These are phyloP conservation scores for Panellus pusillus DNA, from an alignment of 768 basidiomycete species.

Conservation along the genomic window DNA sequence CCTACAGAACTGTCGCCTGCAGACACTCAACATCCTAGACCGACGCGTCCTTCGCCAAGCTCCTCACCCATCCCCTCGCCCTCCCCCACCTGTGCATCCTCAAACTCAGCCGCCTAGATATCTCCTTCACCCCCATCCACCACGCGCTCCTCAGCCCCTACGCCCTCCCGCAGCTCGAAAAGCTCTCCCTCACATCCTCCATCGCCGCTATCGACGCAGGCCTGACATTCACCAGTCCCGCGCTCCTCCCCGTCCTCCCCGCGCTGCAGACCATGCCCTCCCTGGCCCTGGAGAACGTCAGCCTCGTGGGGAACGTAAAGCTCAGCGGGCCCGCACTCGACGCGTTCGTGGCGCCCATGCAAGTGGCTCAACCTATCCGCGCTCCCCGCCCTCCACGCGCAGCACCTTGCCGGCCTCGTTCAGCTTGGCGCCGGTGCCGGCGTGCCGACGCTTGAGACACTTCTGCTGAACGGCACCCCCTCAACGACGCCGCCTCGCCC, in stretches of 20 bases:
- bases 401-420: constrained; percentile 48
- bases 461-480: constrained; percentile 61
- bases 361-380: constrained; percentile 63
- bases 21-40: constrained; percentile 40
- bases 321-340: constrained; percentile 49
- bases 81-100: constrained; percentile 49
- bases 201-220: constrained; percentile 45
- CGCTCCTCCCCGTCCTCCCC: constrained; percentile 43
- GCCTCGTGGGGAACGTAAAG: constrained; percentile 63
- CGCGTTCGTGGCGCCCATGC: constrained; percentile 57
- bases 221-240: constrained; percentile 57
- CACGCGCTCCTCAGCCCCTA: constrained; percentile 30
- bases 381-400: constrained; percentile 49
- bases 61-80: constrained; percentile 34
- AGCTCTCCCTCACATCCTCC: constrained; percentile 62
- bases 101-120: constrained; percentile 64
- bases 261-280: constrained; percentile 33
- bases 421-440: constrained; percentile 23
- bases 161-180: constrained; percentile 41
- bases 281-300: constrained; percentile 54
- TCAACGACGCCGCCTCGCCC: constrained; percentile 56
- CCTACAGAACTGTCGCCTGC: constrained; percentile 41
- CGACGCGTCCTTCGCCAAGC: constrained; percentile 51
- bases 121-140: constrained; percentile 61
- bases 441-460: constrained; percentile 42